These are phyloP conservation scores for Aspergillus sp. DNA, from an alignment of 2,329 filamentous ascomycete genomes.

Conservation along the genomic window DNA sequence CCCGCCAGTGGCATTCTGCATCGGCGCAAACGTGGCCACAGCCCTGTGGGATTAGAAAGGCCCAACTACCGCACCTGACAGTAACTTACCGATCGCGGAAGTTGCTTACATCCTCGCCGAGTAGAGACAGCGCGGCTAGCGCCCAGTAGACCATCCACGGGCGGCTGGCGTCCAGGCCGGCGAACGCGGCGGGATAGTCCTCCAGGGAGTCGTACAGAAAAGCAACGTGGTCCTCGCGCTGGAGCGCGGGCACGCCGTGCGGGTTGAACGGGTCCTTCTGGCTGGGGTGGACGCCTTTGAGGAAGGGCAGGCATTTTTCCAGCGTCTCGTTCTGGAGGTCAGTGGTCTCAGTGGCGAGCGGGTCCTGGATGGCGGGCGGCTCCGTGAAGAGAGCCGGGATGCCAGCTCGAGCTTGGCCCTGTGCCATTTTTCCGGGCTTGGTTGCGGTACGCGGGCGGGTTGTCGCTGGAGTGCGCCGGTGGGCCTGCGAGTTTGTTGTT, in stretches of 20 bases:
- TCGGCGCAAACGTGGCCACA: slow-evolving; percentile 63
- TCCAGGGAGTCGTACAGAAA: slow-evolving; percentile 42
- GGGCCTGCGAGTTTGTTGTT: no score
- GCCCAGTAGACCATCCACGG: slow-evolving; percentile 97
- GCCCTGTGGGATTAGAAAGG: slow-evolving; percentile 36
- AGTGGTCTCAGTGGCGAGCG: slow-evolving; percentile 59
- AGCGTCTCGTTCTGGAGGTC: slow-evolving; percentile 59
- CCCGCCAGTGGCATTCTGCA: slow-evolving; percentile 75
- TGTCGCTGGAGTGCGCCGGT: no score
- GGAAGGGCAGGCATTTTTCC: slow-evolving; percentile 57
- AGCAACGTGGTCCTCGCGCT: slow-evolving; percentile 48
- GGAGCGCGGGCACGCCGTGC: slow-evolving; percentile 65
- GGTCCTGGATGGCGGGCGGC: slow-evolving; percentile 56
- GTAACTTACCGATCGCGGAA: slow-evolving; percentile 55
- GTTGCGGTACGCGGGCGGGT: slow-evolving; percentile 8
- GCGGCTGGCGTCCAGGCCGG: slow-evolving; percentile 71
- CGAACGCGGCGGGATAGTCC: slow-evolving; percentile 60
- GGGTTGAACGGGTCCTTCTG: slow-evolving; percentile 52
- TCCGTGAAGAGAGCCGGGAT: slow-evolving; percentile 33
- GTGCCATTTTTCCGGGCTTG: slow-evolving; percentile 14
- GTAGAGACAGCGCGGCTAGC: slow-evolving; percentile 60
- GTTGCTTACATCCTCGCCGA: slow-evolving; percentile 61
- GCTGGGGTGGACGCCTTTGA: slow-evolving; percentile 44
- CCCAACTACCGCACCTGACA: slow-evolving; percentile 1
- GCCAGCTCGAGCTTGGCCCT: slow-evolving; percentile 15